Conservation (phyloP, 108 stramenopile species). For the Fistulifera pelliculosa region DNA sequence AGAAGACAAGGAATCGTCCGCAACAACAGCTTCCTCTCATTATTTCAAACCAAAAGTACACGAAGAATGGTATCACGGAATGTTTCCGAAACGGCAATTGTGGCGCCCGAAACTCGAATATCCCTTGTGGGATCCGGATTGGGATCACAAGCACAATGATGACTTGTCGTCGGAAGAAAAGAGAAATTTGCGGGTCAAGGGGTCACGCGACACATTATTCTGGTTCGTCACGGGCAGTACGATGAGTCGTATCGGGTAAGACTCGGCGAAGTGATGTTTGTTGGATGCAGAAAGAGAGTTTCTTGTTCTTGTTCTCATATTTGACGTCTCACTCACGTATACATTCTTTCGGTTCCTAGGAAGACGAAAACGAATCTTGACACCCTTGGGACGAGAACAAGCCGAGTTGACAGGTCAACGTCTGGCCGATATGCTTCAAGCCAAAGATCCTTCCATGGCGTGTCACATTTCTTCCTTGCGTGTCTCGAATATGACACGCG, state of each 20-base stretch:
- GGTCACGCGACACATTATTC: constrained; percentile 83
- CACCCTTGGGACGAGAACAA: constrained; percentile 77
- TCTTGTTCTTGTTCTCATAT: neutral
- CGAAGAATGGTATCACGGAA: constrained; percentile 19
- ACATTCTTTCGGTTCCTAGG: constrained; percentile 8
- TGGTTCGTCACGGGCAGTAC: constrained; percentile 88
- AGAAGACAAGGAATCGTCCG: no score
- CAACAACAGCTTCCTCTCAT: no score
- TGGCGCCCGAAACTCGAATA: constrained; percentile 69
- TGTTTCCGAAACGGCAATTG: constrained; percentile 73
- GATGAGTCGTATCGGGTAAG: constrained; percentile 62
- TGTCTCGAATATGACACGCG: constrained; percentile 73
- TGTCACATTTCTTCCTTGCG: constrained; percentile 67
- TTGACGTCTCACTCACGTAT: no score
- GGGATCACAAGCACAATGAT: constrained; percentile 56
- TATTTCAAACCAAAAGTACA: no score
- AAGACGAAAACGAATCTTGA: constrained; percentile 72
- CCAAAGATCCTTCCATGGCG: constrained; percentile 50
- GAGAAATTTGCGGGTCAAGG: constrained; percentile 49
- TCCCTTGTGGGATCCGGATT: constrained; percentile 77
- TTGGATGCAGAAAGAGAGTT: neutral
- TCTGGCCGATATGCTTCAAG: constrained; percentile 48
- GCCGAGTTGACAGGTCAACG: constrained; percentile 75
- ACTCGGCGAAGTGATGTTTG: neutral
- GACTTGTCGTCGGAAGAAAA: constrained; percentile 17